Conservation (phyloP, 2,329 filamentous ascomycete species). For the Leptodontidium sp. region DNA sequence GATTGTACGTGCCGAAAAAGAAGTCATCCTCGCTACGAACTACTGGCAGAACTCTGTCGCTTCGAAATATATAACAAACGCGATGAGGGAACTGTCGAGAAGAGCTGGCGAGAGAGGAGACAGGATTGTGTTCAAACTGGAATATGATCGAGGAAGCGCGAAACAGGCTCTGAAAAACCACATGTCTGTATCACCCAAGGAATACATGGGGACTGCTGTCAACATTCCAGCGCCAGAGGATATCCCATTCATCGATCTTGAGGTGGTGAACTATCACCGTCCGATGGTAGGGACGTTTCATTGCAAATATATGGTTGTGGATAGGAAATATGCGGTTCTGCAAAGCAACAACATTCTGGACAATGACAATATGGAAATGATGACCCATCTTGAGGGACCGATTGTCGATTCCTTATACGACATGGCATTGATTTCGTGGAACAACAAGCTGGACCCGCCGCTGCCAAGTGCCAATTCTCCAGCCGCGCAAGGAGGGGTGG, state of each 20-base stretch:
- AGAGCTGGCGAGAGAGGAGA: constrained; percentile 65
- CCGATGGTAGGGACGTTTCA: constrained; percentile 79
- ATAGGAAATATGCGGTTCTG: constrained; percentile 73
- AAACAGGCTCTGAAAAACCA: constrained; percentile 73
- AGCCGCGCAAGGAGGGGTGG: constrained; percentile 49
- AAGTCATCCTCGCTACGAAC: constrained; percentile 79
- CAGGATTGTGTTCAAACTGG: constrained; percentile 73
- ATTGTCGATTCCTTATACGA: constrained; percentile 82
- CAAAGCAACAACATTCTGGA: constrained; percentile 84
- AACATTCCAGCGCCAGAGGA: constrained; percentile 68
- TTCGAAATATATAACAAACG: constrained; percentile 71
- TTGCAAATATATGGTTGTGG: constrained; percentile 79
- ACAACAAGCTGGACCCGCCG: constrained; percentile 66
- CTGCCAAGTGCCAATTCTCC: constrained; percentile 63
- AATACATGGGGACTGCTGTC: constrained; percentile 66
- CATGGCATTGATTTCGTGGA: constrained; percentile 76
- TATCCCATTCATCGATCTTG: constrained; percentile 74
- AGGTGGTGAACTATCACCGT: constrained; percentile 77
- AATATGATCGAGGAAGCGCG: constrained; percentile 77
- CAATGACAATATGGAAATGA: constrained; percentile 85
- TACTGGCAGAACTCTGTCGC: constrained; percentile 75
- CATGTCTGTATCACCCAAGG: constrained; percentile 62
- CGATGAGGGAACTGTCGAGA: constrained; percentile 72
- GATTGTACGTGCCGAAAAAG: constrained; percentile 75
- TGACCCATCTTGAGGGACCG: constrained; percentile 76